Conservation (phyloP, 192 early-diverging fungal genomes). For the Coemansia sp. region DNA sequence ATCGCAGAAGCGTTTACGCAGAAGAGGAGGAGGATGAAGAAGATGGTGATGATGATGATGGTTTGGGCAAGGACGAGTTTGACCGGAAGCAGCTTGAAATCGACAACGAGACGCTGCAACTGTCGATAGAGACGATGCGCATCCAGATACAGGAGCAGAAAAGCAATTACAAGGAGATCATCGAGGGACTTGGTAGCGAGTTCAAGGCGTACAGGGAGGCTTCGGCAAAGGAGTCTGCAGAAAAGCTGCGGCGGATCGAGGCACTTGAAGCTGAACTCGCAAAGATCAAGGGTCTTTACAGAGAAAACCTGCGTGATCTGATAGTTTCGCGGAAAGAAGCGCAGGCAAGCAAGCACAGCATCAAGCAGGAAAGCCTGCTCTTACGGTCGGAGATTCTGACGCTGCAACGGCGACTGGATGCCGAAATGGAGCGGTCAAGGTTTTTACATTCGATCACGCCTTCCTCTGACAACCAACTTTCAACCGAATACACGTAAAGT, state of each 20-base stretch:
- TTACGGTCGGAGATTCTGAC: conserved; percentile 50
- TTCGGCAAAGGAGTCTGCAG: conserved; percentile 16
- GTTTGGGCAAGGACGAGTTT: conserved; percentile 19
- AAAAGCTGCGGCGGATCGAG: conserved; percentile 31
- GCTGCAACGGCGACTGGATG: conserved; percentile 51
- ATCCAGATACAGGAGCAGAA: conserved; percentile 54
- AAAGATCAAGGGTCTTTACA: conserved; percentile 41
- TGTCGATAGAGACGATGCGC: conserved; percentile 54
- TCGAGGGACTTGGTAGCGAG: conserved; percentile 39
- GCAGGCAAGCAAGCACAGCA: conserved; percentile 46
- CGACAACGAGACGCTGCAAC: conserved; percentile 47
- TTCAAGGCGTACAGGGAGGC: conserved; percentile 38
- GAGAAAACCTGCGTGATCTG: conserved; percentile 51
- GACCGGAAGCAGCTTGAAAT: conserved; percentile 45
- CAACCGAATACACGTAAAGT: background rate
- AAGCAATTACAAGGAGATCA: conserved; percentile 47
- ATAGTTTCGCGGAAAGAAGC: conserved; percentile 42
- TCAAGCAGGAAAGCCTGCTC: conserved; percentile 50
- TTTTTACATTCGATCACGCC: conserved; percentile 34
- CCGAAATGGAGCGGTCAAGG: conserved; percentile 48
- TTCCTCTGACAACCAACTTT: conserved; percentile 10
- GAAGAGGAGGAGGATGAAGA: conserved; percentile 11
- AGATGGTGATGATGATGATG: conserved; percentile 11
- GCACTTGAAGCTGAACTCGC: conserved; percentile 40
- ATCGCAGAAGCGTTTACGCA: background rate